phyloP scores from a whole-genome alignment of 1,284 basidiomycete genomes.

The Cutaneotrichosporon spelunceum region DNA sequence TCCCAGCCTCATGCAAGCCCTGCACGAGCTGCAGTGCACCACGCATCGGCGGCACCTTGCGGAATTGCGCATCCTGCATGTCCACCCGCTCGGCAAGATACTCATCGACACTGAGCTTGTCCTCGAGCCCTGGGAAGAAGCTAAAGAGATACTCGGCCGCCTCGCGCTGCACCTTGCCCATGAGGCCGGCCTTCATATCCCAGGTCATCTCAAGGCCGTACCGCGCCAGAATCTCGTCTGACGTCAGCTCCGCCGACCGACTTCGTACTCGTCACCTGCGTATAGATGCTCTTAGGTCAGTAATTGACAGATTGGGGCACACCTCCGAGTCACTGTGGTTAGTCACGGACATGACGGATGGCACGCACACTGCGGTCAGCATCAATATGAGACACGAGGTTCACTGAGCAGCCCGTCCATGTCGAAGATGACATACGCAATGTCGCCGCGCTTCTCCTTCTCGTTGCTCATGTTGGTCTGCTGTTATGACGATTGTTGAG shows the following conservation, averaged over 20 bases:
- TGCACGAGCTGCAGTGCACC: constrained; percentile 48
- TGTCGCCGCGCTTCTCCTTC: constrained; percentile 26
- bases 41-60: constrained; percentile 46
- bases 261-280: constrained; percentile 40
- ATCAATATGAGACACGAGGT: neutral
- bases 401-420: constrained; percentile 51
- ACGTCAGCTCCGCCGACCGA: neutral
- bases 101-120: constrained; percentile 45
- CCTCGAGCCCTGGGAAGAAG: constrained; percentile 43
- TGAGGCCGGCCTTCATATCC: constrained; percentile 51
- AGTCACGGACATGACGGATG: neutral
- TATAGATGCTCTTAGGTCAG: constrained; percentile 46
- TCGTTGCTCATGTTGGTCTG: constrained; percentile 2
- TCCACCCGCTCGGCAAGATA: constrained; percentile 45
- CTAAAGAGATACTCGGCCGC: constrained; percentile 45
- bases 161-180: constrained; percentile 47
- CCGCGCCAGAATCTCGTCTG: constrained; percentile 47
- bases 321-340: constrained; percentile 36
- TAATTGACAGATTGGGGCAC: neutral
- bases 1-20: constrained; percentile 40
- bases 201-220: constrained; percentile 49
- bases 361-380: constrained; percentile 32
- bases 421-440: constrained; percentile 52
- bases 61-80: constrained; percentile 46
- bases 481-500: neutral